Conservation (phyloP, 2,329 filamentous ascomycete genomes). For the Scleromitrula shiraiana region DNA sequence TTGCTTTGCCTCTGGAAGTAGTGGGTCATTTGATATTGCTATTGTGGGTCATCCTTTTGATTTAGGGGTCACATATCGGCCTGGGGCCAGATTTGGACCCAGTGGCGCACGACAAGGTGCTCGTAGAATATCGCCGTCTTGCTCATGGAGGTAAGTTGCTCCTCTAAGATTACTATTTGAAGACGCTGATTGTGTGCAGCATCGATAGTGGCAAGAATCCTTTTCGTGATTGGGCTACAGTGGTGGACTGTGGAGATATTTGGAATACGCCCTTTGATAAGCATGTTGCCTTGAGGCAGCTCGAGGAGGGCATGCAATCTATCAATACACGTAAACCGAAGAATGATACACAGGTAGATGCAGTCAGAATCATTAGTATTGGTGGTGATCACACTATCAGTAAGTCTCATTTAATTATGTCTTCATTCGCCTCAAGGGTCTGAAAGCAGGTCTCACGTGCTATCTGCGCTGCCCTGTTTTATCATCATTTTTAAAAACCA, state of each 20-base stretch:
- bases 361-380: conserved; percentile 23
- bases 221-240: conserved; percentile 23
- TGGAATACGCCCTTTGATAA: conserved; percentile 27
- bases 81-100: conserved; percentile 27
- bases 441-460: too few species aligned
- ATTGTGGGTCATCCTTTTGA: conserved; percentile 28
- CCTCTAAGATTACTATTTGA: not conserved
- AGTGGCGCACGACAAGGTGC: conserved; percentile 25
- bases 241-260: conserved; percentile 28
- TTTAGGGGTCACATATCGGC: conserved; percentile 25
- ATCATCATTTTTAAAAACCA: not conserved
- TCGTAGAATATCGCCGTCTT: conserved; percentile 18
- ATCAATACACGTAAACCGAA: conserved; percentile 20
- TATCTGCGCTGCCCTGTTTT: not conserved
- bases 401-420: conserved; percentile 3
- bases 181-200: conserved; percentile 15
- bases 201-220: conserved; percentile 26
- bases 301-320: conserved; percentile 24
- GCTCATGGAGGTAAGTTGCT: conserved; percentile 23
- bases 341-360: conserved; percentile 21
- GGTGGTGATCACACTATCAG: conserved; percentile 30
- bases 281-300: conserved; percentile 22
- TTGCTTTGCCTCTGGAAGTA: conserved; percentile 20
- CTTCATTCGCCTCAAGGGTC: too few species aligned
- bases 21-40: conserved; percentile 26